Percentiles rank a stretch among this genome's conserved stretches.
Conservation (phyloP, 495 filamentous ascomycete genomes). For the Penicillium atrosanguineum region DNA sequence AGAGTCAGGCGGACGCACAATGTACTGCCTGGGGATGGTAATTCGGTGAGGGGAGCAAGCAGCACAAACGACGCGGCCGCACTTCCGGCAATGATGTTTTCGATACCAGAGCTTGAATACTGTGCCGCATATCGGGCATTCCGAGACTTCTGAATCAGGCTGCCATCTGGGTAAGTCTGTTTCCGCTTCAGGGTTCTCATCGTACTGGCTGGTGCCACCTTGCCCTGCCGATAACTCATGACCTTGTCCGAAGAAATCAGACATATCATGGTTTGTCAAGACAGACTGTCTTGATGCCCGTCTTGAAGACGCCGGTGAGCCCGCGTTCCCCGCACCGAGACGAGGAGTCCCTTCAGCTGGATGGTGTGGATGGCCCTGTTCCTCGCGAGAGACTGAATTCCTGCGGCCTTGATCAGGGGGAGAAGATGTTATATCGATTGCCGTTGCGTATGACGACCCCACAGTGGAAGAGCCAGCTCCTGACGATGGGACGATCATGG, state of each 20-base stretch:
- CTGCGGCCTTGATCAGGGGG: constrained; percentile 8
- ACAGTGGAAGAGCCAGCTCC: constrained; percentile 7
- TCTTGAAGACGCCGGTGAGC: background rate
- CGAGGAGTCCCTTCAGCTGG: background rate
- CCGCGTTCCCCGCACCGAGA: too few species aligned
- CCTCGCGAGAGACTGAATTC: background rate
- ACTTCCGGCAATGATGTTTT: constrained; percentile 96
- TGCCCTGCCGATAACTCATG: background rate
- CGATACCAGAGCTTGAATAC: constrained; percentile 83
- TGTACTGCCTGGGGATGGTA: constrained; percentile 88
- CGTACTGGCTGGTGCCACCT: background rate
- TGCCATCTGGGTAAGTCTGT: constrained; percentile 71
- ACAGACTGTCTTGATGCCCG: background rate
- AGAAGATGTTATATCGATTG: constrained; percentile 41
- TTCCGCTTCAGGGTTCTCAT: background rate
- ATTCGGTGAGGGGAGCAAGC: constrained; percentile 93
- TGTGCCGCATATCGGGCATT: constrained; percentile 77
- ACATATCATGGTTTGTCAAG: background rate
- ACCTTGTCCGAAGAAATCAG: background rate
- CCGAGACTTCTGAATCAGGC: constrained; percentile 71
- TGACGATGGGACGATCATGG: constrained; percentile 18
- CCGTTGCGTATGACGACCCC: constrained; percentile 33
- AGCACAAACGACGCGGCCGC: constrained; percentile 89
- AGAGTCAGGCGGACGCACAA: constrained; percentile 73
- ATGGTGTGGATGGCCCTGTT: background rate